A percentile compares a stretch with the other conserved stretches of the same genome.
Conservation (phyloP, 805 yeast species). For the Yamadazyma olivae region DNA sequence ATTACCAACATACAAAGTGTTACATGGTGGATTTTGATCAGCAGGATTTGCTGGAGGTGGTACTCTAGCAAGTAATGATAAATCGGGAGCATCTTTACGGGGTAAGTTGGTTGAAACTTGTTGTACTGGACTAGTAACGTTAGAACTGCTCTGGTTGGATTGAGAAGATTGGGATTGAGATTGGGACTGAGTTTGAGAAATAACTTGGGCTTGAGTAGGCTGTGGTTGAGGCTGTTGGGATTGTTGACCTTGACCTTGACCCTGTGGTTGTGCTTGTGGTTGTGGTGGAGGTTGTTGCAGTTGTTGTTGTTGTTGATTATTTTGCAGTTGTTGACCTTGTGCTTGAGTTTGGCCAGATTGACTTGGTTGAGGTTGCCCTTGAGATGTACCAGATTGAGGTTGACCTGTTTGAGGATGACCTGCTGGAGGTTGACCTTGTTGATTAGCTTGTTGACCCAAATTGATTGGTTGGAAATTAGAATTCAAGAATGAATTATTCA, state of each 20-base stretch:
- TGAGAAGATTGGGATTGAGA: background rate
- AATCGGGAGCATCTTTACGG: slow-evolving; percentile 51
- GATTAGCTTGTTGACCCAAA: background rate
- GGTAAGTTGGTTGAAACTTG: slow-evolving; percentile 10
- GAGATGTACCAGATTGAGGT: slow-evolving; percentile 1
- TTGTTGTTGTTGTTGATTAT: slow-evolving; percentile 1
- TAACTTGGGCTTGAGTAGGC: background rate
- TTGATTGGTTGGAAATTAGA: slow-evolving; percentile 7
- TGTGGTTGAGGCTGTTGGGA: slow-evolving; percentile 1
- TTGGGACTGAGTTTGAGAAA: background rate
- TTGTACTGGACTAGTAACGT: slow-evolving; percentile 11
- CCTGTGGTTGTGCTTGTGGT: background rate
- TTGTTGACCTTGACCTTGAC: background rate
- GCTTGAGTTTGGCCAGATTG: background rate
- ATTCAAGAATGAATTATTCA: slow-evolving; percentile 13
- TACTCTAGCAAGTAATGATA: slow-evolving; percentile 70
- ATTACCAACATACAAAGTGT: slow-evolving; percentile 94
- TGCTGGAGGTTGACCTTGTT: background rate
- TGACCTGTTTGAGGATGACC: no score
- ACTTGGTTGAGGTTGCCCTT: slow-evolving; percentile 4
- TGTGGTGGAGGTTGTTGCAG: slow-evolving; percentile 1
- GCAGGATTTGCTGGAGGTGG: slow-evolving; percentile 98
- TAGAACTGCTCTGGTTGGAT: slow-evolving; percentile 2
- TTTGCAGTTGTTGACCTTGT: background rate
- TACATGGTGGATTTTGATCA: slow-evolving; percentile 98